Conservation (phyloP, 768 basidiomycete species). For the Lactifluus piperatus region DNA sequence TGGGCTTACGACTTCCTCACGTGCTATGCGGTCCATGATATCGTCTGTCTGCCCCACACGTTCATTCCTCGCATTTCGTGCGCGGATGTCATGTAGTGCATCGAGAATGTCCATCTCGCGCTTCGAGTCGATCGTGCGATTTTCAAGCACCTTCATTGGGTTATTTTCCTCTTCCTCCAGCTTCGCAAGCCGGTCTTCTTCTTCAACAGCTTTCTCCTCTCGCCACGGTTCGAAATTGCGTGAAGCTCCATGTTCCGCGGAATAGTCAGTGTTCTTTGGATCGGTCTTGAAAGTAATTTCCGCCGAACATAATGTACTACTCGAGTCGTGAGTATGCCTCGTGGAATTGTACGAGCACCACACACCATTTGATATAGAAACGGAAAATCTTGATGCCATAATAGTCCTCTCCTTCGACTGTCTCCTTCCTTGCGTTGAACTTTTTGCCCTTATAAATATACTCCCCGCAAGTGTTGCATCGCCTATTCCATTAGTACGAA, state of each 20-base stretch:
- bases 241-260: conserved; percentile 92
- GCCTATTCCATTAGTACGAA: conserved; percentile 38
- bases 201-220: conserved; percentile 67
- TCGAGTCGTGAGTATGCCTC: conserved; percentile 16
- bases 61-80: conserved; percentile 82
- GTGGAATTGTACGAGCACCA: conserved; percentile 24
- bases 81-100: conserved; percentile 86
- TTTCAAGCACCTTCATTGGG: conserved; percentile 95
- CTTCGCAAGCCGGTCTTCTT: conserved; percentile 77
- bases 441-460: conserved; percentile 99
- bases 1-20: conserved; percentile 67
- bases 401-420: conserved; percentile 94
- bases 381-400: conserved; percentile 96
- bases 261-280: conserved; percentile 93
- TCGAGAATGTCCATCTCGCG: conserved; percentile 98
- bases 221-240: conserved; percentile 98
- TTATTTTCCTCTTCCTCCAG: conserved; percentile 91
- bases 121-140: conserved; percentile 84
- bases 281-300: conserved; percentile 99
- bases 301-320: conserved; percentile 87
- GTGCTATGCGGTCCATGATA: conserved; percentile 49
- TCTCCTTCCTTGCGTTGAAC: conserved; percentile 98
- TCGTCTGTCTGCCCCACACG: conserved; percentile 70
- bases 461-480: conserved; percentile 93
- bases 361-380: conserved; percentile 86